Evolutionary conservation across 169 alveolate genomes (phyloP).

Genomic region (Plasmodium berghei): DNA sequence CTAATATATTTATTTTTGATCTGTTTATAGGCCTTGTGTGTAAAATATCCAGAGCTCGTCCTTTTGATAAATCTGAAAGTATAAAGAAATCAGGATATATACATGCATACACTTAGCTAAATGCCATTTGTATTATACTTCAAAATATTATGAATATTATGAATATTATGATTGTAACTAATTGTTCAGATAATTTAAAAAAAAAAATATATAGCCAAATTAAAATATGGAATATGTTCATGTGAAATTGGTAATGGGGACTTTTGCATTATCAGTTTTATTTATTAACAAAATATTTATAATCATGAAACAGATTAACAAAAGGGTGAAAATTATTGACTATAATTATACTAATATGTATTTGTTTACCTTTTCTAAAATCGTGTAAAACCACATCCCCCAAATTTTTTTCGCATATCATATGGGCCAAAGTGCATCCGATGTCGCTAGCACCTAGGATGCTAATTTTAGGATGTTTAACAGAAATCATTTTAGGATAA

Average conservation of each 20-base stretch:
- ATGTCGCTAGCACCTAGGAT: constrained; percentile 87
- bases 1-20: constrained; percentile 80
- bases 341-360: background rate
- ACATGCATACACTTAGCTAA: too few species aligned
- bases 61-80: constrained; percentile 79
- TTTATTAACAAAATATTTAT: too few species aligned
- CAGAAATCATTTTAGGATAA: constrained; percentile 65
- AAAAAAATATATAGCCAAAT: too few species aligned
- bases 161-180: too few species aligned
- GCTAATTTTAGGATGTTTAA: constrained; percentile 83
- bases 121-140: too few species aligned
- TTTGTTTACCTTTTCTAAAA: constrained; percentile 78
- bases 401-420: constrained; percentile 82
- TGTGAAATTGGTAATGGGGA: too few species aligned
- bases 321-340: too few species aligned
- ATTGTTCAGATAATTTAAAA: too few species aligned
- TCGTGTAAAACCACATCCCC: constrained; percentile 86
- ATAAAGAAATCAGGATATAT: background rate
- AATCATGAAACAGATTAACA: too few species aligned
- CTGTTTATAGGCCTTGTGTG: constrained; percentile 82
- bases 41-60: constrained; percentile 86
- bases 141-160: too few species aligned
- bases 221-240: too few species aligned
- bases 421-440: constrained; percentile 83
- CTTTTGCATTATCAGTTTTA: too few species aligned